Conservation (phyloP, 169 alveolate species). For the Eimeria acervulina region DNA sequence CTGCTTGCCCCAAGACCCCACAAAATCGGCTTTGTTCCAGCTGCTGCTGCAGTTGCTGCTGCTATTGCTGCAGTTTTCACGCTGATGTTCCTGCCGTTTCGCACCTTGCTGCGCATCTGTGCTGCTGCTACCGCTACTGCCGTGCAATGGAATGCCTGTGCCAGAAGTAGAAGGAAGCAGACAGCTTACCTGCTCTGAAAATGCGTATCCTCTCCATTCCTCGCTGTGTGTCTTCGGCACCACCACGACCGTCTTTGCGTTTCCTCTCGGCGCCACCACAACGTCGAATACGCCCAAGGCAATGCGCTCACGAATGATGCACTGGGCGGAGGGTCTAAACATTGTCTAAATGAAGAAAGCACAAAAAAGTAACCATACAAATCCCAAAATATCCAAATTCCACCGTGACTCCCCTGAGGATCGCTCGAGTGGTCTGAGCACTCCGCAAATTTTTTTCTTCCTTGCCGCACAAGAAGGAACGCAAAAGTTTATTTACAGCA, state of each 20-base stretch:
- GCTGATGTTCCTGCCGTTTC: too few species aligned
- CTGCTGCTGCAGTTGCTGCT: neutral
- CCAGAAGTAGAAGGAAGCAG: too few species aligned
- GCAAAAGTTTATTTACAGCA: neutral
- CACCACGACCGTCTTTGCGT: constrained; percentile 71
- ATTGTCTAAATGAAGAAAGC: neutral
- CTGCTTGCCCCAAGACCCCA: neutral
- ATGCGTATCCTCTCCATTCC: constrained; percentile 83
- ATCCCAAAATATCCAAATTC: too few species aligned
- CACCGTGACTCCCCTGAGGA: neutral
- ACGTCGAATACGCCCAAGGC: constrained; percentile 83
- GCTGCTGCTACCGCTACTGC: too few species aligned
- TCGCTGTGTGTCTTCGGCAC: constrained; percentile 76
- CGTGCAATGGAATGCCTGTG: neutral
- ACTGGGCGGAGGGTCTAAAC: constrained; percentile 72
- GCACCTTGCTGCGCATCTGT: neutral
- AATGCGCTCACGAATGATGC: constrained; percentile 81
- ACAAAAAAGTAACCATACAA: neutral
- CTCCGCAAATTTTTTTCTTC: neutral
- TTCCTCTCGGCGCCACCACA: constrained; percentile 82
- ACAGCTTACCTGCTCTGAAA: constrained; percentile 70
- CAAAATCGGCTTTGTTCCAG: neutral
- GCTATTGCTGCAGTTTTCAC: neutral
- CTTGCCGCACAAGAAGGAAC: neutral
- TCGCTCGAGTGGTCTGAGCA: neutral